Conservation (phyloP, 306 rosid genomes). For the Prosopis cineraria region DNA sequence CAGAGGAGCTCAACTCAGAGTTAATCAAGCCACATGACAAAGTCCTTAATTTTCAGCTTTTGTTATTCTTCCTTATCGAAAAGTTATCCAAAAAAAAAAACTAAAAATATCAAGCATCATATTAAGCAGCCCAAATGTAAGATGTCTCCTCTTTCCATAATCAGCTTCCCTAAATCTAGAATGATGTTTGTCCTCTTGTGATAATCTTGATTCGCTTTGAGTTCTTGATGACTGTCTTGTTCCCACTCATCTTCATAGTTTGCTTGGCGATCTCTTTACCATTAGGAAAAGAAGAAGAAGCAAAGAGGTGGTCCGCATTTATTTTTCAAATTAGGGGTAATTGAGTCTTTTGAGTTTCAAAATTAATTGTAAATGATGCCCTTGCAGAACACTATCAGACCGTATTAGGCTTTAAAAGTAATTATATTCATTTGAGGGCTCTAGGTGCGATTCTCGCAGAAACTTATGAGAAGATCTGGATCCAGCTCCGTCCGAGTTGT, state of each 20-base stretch:
- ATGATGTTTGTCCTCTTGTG: slow-evolving; percentile 78
- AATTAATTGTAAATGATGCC: no score
- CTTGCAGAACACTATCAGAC: no score
- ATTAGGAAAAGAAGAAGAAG: no score
- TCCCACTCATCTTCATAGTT: slow-evolving; percentile 89
- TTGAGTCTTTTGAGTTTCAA: no score
- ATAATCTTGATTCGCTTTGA: slow-evolving; percentile 68
- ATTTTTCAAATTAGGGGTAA: no score
- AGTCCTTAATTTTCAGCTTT: slow-evolving; percentile 35
- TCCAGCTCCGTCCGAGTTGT: no score
- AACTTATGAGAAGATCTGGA: no score
- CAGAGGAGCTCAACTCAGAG: slow-evolving; percentile 43
- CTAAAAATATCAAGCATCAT: slow-evolving; percentile 31
- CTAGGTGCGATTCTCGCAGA: no score
- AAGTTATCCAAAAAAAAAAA: slow-evolving; percentile 33
- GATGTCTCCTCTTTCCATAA: slow-evolving; percentile 89
- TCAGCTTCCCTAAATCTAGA: slow-evolving; percentile 91
- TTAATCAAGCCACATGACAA: slow-evolving; percentile 44
- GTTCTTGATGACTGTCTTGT: slow-evolving; percentile 75
- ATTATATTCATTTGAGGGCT: no score
- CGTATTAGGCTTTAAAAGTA: no score
- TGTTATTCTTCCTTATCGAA: slow-evolving; percentile 34
- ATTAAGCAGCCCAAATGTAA: slow-evolving; percentile 66
- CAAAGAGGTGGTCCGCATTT: slow-evolving; percentile 90
- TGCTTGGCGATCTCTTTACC: slow-evolving; percentile 72